phyloP scores from a whole-genome alignment of 2,329 filamentous ascomycete genomes.

The Xylaria digitata region DNA sequence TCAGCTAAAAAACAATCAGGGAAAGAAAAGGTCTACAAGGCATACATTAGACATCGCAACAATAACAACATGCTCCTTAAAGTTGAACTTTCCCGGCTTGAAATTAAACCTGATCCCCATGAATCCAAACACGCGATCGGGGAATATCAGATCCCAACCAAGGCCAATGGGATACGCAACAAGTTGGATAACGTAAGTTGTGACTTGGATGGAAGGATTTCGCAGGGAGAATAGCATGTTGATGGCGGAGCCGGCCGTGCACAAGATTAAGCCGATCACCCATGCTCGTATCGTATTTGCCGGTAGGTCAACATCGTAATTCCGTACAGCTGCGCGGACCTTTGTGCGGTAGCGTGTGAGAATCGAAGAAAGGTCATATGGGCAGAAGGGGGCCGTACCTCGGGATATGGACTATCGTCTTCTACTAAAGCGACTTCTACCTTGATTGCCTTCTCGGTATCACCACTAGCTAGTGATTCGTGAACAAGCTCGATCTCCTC shows the following conservation, averaged over 20 bases:
- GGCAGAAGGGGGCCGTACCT: slow-evolving; percentile 45
- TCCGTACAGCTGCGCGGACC: slow-evolving; percentile 53
- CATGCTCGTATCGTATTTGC: slow-evolving; percentile 70
- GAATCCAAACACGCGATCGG: slow-evolving; percentile 49
- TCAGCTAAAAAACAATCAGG: slow-evolving; percentile 10
- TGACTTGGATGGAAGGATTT: slow-evolving; percentile 63
- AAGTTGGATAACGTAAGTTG: slow-evolving; percentile 66
- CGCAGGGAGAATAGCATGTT: slow-evolving; percentile 66
- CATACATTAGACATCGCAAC: slow-evolving; percentile 73
- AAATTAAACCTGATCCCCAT: slow-evolving; percentile 54
- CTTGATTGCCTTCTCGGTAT: slow-evolving; percentile 58
- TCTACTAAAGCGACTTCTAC: slow-evolving; percentile 61
- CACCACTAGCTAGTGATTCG: slow-evolving; percentile 56
- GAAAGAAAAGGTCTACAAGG: slow-evolving; percentile 14
- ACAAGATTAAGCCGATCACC: slow-evolving; percentile 66
- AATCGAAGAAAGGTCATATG: not conserved
- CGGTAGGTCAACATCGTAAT: slow-evolving; percentile 64
- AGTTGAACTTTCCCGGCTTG: slow-evolving; percentile 55
- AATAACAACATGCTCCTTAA: slow-evolving; percentile 55
- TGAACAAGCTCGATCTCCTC: slow-evolving; percentile 65
- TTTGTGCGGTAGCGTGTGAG: slow-evolving; percentile 32
- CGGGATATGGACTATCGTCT: slow-evolving; percentile 68
- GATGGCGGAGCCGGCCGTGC: slow-evolving; percentile 67
- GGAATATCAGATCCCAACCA: slow-evolving; percentile 52
- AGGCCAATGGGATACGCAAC: slow-evolving; percentile 61